phyloP scores from a whole-genome alignment of 2,329 filamentous ascomycete genomes.

The Penicillium sp. region DNA sequence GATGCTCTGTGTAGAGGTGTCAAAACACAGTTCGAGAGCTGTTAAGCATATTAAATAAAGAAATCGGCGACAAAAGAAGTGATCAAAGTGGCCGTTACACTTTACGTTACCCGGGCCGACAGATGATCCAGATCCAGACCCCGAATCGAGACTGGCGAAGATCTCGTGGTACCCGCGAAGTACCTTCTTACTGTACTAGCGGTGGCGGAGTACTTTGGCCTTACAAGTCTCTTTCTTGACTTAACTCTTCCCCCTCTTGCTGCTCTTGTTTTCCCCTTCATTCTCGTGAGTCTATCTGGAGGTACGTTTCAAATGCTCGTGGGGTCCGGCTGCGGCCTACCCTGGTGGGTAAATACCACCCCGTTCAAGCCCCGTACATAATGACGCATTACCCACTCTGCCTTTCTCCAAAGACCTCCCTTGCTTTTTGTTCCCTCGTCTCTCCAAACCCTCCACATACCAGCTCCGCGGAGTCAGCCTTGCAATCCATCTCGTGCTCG shows the following conservation, averaged over 20 bases:
- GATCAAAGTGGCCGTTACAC: no score
- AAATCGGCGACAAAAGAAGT: no score
- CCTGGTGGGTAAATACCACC: conserved; percentile 13
- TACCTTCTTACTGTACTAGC: conserved; percentile 21
- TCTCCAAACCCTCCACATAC: conserved; percentile 28
- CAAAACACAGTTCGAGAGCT: background rate
- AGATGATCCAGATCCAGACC: conserved; percentile 1
- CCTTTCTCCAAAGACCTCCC: conserved; percentile 18
- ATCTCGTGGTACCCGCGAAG: conserved; percentile 14
- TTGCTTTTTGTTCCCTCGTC: conserved; percentile 14
- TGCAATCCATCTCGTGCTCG: conserved; percentile 11
- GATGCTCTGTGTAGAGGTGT: background rate
- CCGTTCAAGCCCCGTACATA: conserved; percentile 28
- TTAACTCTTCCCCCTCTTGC: conserved; percentile 7
- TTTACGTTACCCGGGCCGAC: background rate
- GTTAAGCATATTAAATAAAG: no score
- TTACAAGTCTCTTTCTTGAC: conserved; percentile 11
- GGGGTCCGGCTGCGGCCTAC: background rate
- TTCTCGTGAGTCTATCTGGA: background rate
- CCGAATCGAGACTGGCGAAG: conserved; percentile 9
- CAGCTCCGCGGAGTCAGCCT: conserved; percentile 21
- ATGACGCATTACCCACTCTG: conserved; percentile 39
- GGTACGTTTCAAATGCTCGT: background rate
- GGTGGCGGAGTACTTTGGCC: conserved; percentile 28
- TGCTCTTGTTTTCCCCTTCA: conserved; percentile 5